Evolutionary conservation across 78 protist species (phyloP), one percentile per base, ranked within the genome.

Genomic region (Dictyostelium citrinum): DNA sequence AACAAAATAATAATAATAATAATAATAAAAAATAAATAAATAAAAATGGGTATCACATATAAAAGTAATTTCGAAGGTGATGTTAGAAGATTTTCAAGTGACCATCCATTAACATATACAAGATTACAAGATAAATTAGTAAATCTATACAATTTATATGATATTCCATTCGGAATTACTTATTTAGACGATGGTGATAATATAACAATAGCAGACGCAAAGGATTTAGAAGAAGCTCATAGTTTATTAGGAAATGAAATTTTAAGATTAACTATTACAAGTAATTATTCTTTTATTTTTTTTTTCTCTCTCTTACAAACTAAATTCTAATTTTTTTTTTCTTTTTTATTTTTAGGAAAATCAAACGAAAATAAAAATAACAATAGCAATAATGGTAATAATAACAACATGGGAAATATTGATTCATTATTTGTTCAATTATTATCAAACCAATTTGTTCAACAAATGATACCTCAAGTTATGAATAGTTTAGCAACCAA

Each of bases 391-490:
- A 64, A 27, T 61, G 3, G 1, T 24, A 61, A 2, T n/a, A 77
- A 43, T 64, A 37, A 75, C 8, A 51, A 76, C 14, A 27, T 3
- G 37, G 31, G 49, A 12, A 74, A 70, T 58, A 27, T 88, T 43
- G 93, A 88, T 27, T 68, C 84, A 51, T 45, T 88, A 46, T 76
- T 88, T 88, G 79, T 78, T 14, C 81, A 72, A 45, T 68, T 78
- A 35, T 33, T 88, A 76, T 88, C 84, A 14, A 76, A 88, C 68
- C 93, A 88, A 68, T 55, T 88, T 37, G 80, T 88, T 22, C 93
- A 88, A 78, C 93, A 88, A 88, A 88, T 88, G 93, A 88, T 88
- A 8, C 93, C 93, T 45, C 93, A 88, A 64, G 85, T 88, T 17
- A 88, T 88, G 22, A 88, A 88, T 68, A 78, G 71, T 67, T 67